Base-by-base conservation (phyloP, 352 stramenopile species). In the Pilasporangium apinafurcum region DNA sequence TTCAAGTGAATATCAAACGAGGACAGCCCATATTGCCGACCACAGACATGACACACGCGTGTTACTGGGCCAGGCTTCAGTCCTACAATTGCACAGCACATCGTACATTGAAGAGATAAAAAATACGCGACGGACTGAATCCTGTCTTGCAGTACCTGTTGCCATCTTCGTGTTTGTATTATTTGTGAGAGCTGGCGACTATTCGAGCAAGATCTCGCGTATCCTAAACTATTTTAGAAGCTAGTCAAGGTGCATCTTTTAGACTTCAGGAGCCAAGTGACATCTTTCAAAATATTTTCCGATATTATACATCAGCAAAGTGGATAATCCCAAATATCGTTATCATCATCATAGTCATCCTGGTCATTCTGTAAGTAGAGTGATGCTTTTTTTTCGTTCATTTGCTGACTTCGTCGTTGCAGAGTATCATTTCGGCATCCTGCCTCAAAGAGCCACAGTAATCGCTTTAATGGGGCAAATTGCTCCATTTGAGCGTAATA, bases 1-100 rank as follows among this genome's bases (percentile, higher is more conserved):
- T 87, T 88, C 28, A 91, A 51, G 37, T 91, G 79, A 42, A 91
- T 91, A 8, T 91, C 76, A 44, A 89, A 89, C 12, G 79, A 89
- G 10, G 76, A 87, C 18, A 87, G 57, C 0, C 76, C 79, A 38
- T 91, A 91, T 30, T 91, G 76, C 0, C 79, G 69, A 3, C 79
- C 79, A 30, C 79, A 91, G 1, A 91, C 79, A 40, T 91, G 76
- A 42, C 79, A 91, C 20, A 88, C 53, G n/a, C 76, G 75, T 6
- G 78, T 87, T 37, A 87, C 55, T 17, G 77, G 77, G 0, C 71
- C 68, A 27, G 58, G 8, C 35, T 67, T 73, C 14, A 83, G 45
- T 7, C 31, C 69, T 80, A 18, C 13, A 25, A 14, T 33, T 2
- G 7, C n/a, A 27, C 21, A 33, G 34, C 16, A 27, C 22, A 30